A percentile compares a stretch with the other conserved stretches of the same genome.
Conservation (phyloP, 1,139 yeast genomes). For the Nakaseomyces sp. region DNA sequence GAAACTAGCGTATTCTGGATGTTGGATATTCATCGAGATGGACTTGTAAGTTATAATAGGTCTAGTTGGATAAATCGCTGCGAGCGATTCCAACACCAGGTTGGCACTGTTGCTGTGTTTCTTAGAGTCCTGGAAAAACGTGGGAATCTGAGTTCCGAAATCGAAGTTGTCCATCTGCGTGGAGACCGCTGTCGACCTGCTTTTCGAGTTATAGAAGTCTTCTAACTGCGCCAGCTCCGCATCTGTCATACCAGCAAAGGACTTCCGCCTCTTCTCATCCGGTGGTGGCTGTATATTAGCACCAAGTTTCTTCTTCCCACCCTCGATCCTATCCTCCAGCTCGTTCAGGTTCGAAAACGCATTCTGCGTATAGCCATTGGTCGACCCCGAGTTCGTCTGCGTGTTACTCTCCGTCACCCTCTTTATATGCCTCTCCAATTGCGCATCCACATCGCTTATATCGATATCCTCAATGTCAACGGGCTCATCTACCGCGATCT, state of each 20-base stretch:
- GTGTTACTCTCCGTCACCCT: constrained; percentile 25
- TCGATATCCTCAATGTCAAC: constrained; percentile 19
- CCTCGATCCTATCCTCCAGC: constrained; percentile 26
- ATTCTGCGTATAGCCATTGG: constrained; percentile 26
- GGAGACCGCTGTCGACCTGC: constrained; percentile 19
- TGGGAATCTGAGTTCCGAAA: constrained; percentile 24
- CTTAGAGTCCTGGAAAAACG: constrained; percentile 13
- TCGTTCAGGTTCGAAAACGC: constrained; percentile 30
- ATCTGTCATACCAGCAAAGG: constrained; percentile 54
- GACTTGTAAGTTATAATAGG: constrained; percentile 47
- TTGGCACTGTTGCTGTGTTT: constrained; percentile 8
- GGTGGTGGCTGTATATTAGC: constrained; percentile 3
- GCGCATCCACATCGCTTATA: constrained; percentile 16
- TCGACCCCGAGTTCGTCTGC: constrained; percentile 27
- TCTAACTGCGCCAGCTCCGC: constrained; percentile 57
- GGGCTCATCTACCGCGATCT: constrained; percentile 13
- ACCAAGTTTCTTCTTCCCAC: constrained; percentile 4
- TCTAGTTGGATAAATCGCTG: constrained; percentile 40
- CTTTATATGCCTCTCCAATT: constrained; percentile 16
- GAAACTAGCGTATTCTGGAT: constrained; percentile 33
- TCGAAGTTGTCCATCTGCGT: constrained; percentile 28
- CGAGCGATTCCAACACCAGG: constrained; percentile 17
- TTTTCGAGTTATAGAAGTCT: constrained; percentile 39
- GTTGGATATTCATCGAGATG: constrained; percentile 40
- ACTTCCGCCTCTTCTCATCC: constrained; percentile 30